Evolutionary conservation across 2,329 filamentous ascomycete species (phyloP), one percentile per base, ranked within the genome.

Genomic region (Mycocentrospora acerina): DNA sequence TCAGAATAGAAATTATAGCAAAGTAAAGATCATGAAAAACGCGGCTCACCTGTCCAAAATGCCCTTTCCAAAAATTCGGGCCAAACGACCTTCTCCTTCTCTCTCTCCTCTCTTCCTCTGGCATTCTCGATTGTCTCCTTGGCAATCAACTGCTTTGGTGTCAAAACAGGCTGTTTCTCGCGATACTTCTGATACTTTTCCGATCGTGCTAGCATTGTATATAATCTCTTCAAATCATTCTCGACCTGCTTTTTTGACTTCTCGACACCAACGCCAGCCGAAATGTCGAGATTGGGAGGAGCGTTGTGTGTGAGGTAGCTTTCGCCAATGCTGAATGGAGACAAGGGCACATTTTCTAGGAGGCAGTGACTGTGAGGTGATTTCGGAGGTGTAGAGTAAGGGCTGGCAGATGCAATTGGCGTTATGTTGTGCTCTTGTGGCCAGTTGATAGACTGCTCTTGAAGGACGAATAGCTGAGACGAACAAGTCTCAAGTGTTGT

Each of bases 131-230:
- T 32, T 35, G 47, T 49, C 12, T 58, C 55, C 24, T 46, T 48
- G 14, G 47, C 51, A 7, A 57, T 41, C 16, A 58, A 50, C 29
- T 58, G 47, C 11, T 34, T 32, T 4, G 29, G 35, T 4, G 48
- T 52, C 15, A 57, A 28, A 4, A 43, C 52, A 2, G 65, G 62
- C 40, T 74, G 71, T 13, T 69, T 62, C 18, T 64, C 57, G 11
- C 73, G 63, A 49, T 76, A 76, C 49, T 73, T 74, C 36, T 60
- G 62, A 44, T 75, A 76, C 26, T 61, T 61, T 7, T 71, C 68
- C 13, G 65, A 72, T 19, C 48, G 50, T 15, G 53, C 40, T 14
- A 69, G 45, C 26, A 58, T 34, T n/a, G 39, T 36, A 44, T 57
- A 57, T n/a, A 70, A 37, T 28, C 48, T 53, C 25, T 47, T 51